A percentile compares a stretch with the other conserved stretches of the same genome.
phyloP scores from a whole-genome alignment of 768 basidiomycete species.

The Sporobolomyces phaffii region DNA sequence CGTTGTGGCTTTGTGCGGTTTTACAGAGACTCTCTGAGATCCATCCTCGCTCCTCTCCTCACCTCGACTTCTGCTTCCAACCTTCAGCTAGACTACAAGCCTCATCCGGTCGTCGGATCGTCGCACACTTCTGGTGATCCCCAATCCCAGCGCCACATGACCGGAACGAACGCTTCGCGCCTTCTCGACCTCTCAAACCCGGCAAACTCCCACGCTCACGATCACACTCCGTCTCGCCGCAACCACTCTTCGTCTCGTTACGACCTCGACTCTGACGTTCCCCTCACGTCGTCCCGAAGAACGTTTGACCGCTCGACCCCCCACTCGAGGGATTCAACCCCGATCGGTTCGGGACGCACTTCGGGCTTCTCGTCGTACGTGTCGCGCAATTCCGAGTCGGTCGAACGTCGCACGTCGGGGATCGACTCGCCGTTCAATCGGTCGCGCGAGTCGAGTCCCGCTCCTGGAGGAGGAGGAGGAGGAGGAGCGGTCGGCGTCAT shows the following conservation, averaged over 20 bases:
- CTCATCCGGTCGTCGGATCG: slow-evolving; percentile 27
- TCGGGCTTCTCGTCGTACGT: slow-evolving; percentile 20
- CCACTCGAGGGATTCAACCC: slow-evolving; percentile 4
- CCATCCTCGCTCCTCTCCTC: slow-evolving; percentile 28
- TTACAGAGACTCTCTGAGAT: slow-evolving; percentile 32
- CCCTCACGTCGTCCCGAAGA: not conserved
- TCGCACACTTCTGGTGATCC: slow-evolving; percentile 5
- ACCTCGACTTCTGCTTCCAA: slow-evolving; percentile 10
- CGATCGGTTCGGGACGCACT: slow-evolving; percentile 3
- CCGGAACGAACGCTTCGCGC: slow-evolving; percentile 8
- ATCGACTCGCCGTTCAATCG: slow-evolving; percentile 18
- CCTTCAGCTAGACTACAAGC: slow-evolving; percentile 39
- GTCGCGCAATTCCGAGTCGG: slow-evolving; percentile 11
- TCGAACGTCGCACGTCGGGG: slow-evolving; percentile 7
- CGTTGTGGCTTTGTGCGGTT: not conserved
- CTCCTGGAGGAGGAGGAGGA: slow-evolving; percentile 9
- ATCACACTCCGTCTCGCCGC: slow-evolving; percentile 2
- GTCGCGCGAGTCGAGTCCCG: slow-evolving; percentile 7
- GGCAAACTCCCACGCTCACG: not conserved
- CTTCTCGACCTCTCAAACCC: slow-evolving; percentile 12
- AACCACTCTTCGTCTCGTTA: not conserved
- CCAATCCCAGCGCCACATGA: slow-evolving; percentile 11
- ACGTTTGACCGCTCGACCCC: slow-evolving; percentile 7
- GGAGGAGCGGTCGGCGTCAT: slow-evolving; percentile 11
- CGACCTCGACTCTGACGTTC: slow-evolving; percentile 8